Conservation (phyloP, 2,329 filamentous ascomycete genomes). For the Elsinoe perseae region DNA sequence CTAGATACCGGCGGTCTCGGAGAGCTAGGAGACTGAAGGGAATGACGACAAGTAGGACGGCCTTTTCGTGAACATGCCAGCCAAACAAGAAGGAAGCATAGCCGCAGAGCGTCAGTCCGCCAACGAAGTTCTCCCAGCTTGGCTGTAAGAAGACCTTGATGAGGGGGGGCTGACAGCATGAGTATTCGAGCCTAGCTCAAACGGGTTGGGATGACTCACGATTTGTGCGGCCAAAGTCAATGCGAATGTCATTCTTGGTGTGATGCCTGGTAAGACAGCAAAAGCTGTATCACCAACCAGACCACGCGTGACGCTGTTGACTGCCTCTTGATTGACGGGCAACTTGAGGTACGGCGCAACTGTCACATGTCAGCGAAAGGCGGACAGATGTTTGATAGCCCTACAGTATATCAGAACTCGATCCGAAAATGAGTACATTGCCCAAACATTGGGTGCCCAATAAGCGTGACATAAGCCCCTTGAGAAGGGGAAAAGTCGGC, state of each 20-base stretch:
- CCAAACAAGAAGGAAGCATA: conserved; percentile 96
- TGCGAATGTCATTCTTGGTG: conserved; percentile 68
- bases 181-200: neutral
- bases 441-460: conserved; percentile 97
- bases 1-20: conserved; percentile 79
- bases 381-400: conserved; percentile 26
- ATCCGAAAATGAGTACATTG: conserved; percentile 88
- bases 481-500: conserved; percentile 86
- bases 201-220: conserved; percentile 34
- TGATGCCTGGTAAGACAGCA: conserved; percentile 82
- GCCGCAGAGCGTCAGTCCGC: conserved; percentile 81
- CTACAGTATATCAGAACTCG: conserved; percentile 71
- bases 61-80: conserved; percentile 98
- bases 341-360: conserved; percentile 77
- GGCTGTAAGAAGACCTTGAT: conserved; percentile 73
- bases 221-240: conserved; percentile 77
- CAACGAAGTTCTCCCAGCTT: conserved; percentile 83
- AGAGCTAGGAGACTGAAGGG: conserved; percentile 90
- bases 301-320: conserved; percentile 85
- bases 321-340: conserved; percentile 61
- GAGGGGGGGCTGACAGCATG: conserved; percentile 53
- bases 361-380: conserved; percentile 29
- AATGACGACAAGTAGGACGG: conserved; percentile 85
- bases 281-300: conserved; percentile 91
- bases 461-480: conserved; percentile 93